Evolutionary conservation across 2,329 filamentous ascomycete genomes (phyloP).

Genomic region (Hypomyces rosellus): DNA sequence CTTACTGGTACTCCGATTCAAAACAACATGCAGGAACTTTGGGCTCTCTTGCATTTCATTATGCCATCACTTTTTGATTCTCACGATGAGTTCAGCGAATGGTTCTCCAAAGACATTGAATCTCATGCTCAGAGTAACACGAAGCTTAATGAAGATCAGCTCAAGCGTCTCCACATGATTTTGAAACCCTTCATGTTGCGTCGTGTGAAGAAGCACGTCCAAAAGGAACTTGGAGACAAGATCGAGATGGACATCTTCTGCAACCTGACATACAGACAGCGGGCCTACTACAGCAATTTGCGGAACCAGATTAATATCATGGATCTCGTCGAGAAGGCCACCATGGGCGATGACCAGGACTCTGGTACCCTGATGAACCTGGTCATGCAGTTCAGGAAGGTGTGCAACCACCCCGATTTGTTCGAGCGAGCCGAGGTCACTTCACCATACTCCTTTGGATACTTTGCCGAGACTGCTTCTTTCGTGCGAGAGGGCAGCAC

Average conservation of each 20-base stretch:
- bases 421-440: conserved; percentile 92
- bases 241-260: conserved; percentile 96
- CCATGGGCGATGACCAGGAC: conserved; percentile 87
- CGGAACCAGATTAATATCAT: conserved; percentile 98
- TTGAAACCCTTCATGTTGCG: conserved; percentile 99
- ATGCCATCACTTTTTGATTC: conserved; percentile 99
- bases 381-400: conserved; percentile 99
- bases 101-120: conserved; percentile 95
- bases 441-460: conserved; percentile 76
- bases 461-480: conserved; percentile 90
- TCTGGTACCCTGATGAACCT: conserved; percentile 97
- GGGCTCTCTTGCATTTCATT: conserved; percentile 97
- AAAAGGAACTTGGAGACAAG: conserved; percentile 98
- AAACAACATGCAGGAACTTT: conserved; percentile 99
- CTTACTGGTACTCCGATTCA: conserved; percentile 97
- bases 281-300: conserved; percentile 85
- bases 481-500: conserved; percentile 84
- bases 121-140: conserved; percentile 98
- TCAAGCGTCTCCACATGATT: conserved; percentile 97
- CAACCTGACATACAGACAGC: conserved; percentile 90
- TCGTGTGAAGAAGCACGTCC: conserved; percentile 98
- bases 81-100: conserved; percentile 87
- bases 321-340: conserved; percentile 96
- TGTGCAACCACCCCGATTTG: conserved; percentile 96
- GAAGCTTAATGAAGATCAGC: conserved; percentile 97